Conservation (phyloP, 1,284 basidiomycete species). For the Cutaneotrichosporon arboriforme region DNA sequence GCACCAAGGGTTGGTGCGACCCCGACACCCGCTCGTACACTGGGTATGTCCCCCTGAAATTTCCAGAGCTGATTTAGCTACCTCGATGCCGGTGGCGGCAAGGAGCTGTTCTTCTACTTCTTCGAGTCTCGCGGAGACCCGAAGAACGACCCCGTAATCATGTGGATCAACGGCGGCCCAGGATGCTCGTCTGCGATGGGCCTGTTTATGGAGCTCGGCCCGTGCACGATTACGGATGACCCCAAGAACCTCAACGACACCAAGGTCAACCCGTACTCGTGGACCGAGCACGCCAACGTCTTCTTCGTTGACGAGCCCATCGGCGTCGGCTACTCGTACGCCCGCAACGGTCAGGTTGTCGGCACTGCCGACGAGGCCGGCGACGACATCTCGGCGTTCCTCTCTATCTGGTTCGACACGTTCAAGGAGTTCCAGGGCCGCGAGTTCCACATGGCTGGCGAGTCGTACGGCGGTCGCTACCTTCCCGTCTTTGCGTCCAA, state of each 20-base stretch:
- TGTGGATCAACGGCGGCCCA: slow-evolving; percentile 50
- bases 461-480: slow-evolving; percentile 60
- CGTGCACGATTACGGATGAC: slow-evolving; percentile 44
- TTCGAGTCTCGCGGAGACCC: slow-evolving; percentile 70
- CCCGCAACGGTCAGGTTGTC: slow-evolving; percentile 59
- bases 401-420: slow-evolving; percentile 68
- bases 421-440: slow-evolving; percentile 62
- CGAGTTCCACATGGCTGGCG: slow-evolving; percentile 63
- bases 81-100: slow-evolving; percentile 60
- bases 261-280: slow-evolving; percentile 48
- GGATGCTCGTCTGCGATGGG: slow-evolving; percentile 51
- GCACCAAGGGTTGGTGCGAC: slow-evolving; percentile 47
- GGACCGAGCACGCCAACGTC: slow-evolving; percentile 50
- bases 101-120: slow-evolving; percentile 77
- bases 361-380: slow-evolving; percentile 65
- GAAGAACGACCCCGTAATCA: slow-evolving; percentile 51
- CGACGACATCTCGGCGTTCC: slow-evolving; percentile 63
- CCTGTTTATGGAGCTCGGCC: slow-evolving; percentile 53
- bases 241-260: slow-evolving; percentile 45
- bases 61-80: slow-evolving; percentile 51
- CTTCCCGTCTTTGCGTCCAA: slow-evolving; percentile 74
- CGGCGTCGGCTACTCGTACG: slow-evolving; percentile 63
- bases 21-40: slow-evolving; percentile 41
- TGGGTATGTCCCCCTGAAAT: slow-evolving; percentile 22
- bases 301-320: slow-evolving; percentile 51